Evolutionary conservation across 129 eudicot genomes (phyloP).

Genomic region (Saussurea involucrata): DNA sequence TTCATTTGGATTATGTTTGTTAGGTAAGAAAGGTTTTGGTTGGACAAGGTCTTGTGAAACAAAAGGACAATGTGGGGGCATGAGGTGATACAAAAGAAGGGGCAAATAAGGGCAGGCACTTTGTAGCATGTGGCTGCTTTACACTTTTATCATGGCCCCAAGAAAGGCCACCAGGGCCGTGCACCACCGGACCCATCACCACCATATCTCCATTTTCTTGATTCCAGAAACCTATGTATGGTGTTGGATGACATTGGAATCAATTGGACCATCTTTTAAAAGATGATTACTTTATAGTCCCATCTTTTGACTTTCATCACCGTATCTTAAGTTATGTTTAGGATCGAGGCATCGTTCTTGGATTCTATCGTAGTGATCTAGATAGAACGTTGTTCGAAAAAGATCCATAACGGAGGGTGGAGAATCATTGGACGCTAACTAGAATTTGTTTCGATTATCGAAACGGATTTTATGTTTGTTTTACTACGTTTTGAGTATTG

Average conservation of each 20-base stretch:
- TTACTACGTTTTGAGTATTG: background rate
- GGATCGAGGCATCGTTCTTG: background rate
- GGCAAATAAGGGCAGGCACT: background rate
- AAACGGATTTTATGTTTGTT: background rate
- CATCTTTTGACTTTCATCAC: slow-evolving; percentile 11
- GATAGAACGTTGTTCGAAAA: background rate
- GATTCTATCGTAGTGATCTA: background rate
- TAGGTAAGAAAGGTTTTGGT: background rate
- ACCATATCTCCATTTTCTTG: slow-evolving; percentile 15
- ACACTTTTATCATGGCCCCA: slow-evolving; percentile 31
- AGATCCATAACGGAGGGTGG: background rate
- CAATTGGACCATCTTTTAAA: background rate
- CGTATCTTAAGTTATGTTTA: background rate
- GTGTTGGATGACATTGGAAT: slow-evolving; percentile 18
- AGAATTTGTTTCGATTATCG: no score
- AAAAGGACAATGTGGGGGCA: slow-evolving; percentile 24
- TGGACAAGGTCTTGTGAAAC: slow-evolving; percentile 20
- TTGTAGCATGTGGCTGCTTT: slow-evolving; percentile 30
- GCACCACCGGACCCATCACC: slow-evolving; percentile 21
- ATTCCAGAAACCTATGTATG: slow-evolving; percentile 26
- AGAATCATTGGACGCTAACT: background rate
- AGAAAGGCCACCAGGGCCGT: slow-evolving; percentile 13
- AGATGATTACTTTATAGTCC: slow-evolving; percentile 5
- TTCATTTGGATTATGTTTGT: slow-evolving; percentile 2
- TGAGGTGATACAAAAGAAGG: slow-evolving; percentile 9